Base-by-base conservation (phyloP, 2,329 filamentous ascomycete species). In the Penicillium sp. region DNA sequence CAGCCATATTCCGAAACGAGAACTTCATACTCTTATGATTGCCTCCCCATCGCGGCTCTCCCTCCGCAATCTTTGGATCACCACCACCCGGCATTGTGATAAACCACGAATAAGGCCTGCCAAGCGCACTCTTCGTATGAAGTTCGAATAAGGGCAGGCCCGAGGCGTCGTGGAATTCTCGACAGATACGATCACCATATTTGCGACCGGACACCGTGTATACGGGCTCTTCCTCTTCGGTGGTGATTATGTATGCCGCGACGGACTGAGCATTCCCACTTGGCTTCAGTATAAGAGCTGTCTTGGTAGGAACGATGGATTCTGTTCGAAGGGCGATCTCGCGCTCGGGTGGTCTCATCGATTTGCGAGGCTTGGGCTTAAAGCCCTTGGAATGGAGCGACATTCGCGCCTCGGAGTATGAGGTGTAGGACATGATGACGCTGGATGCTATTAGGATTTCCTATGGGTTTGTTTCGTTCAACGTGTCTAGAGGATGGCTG, bases 21-120 rank as follows among this genome's bases (percentile, higher is more conserved):
- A 71, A 61, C 24, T 55, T 64, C 37, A 69, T 59, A 44, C 60
- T 63, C 5, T 58, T 59, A 4, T 51, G 17, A 15, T 45, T 56
- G 24, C 30, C 56, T 9, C 58, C 47, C 42, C 57, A 55, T 24
- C 56, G 62, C 33, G 62, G 61, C 4, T 61, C 45, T 22, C 50
- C 68, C 37, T 58, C 64, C 1, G 60, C 61, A 40, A 67, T 61
- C 22, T 51, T 59, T 5, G 30, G 44, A 8, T 54, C 56, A 13
- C 62, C 53, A 35, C 55, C 50, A 12, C 67, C 68, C 0, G 69
- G 67, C 37, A 66, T 33, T 1, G 64, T 65, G 19, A 66, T 50
- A 84, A 65, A 84, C 85, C 59, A 70, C 24, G 33, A 58, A 57
- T 33, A 61, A 17, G 56, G 37, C 28, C 63, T n/a, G 1, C 47